Evolutionary conservation across 2,329 filamentous ascomycete species (phyloP).

Genomic region (Fusarium tjaetaba): DNA sequence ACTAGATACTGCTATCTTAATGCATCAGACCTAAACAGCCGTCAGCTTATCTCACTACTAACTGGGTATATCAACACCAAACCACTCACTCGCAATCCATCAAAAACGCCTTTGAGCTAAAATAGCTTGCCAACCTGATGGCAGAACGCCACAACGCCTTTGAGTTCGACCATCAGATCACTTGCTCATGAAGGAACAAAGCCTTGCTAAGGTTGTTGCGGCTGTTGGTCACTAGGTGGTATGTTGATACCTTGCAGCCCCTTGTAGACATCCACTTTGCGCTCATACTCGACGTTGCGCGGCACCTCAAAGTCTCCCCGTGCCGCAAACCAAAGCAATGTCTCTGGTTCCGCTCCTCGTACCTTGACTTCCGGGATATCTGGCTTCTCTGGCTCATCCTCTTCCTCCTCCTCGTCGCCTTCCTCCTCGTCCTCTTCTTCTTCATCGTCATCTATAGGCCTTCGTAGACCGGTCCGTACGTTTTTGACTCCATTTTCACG

Average conservation of each 20-base stretch:
- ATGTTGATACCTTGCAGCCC: slow-evolving; percentile 51
- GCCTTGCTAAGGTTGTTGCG: slow-evolving; percentile 16
- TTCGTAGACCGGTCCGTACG: slow-evolving; percentile 75
- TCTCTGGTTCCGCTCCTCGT: slow-evolving; percentile 56
- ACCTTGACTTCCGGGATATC: slow-evolving; percentile 42
- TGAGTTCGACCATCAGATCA: neutral
- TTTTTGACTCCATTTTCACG: slow-evolving; percentile 71
- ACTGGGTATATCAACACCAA: slow-evolving; percentile 14
- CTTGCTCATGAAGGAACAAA: slow-evolving; percentile 18
- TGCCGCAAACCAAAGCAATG: slow-evolving; percentile 58
- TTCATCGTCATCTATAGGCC: slow-evolving; percentile 62
- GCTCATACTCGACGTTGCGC: slow-evolving; percentile 55
- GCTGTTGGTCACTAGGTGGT: slow-evolving; percentile 37
- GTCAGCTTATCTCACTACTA: slow-evolving; percentile 24
- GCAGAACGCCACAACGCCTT: neutral
- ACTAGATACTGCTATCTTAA: neutral
- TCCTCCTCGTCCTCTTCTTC: slow-evolving; percentile 66
- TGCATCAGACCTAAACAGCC: slow-evolving; percentile 6
- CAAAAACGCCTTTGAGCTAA: neutral
- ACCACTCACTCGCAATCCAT: neutral
- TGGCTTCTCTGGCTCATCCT: slow-evolving; percentile 5
- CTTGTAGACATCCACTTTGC: slow-evolving; percentile 47
- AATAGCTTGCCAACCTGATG: neutral
- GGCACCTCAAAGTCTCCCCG: slow-evolving; percentile 58
- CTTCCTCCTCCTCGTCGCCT: slow-evolving; percentile 17